Base-by-base conservation (phyloP, 139 green algal genomes). In the Chlamydomonas applanata region DNA sequence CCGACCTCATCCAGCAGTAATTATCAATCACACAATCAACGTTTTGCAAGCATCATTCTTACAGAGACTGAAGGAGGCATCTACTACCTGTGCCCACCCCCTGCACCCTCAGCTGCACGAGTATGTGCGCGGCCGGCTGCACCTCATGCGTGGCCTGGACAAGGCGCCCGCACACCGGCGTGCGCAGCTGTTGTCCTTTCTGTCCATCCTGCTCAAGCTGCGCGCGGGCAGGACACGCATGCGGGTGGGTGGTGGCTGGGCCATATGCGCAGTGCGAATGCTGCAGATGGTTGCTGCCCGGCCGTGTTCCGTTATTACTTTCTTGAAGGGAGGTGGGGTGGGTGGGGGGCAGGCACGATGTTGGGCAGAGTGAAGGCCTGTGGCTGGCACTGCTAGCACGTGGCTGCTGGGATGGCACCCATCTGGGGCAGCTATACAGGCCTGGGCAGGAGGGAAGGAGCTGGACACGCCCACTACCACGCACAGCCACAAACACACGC, bases 91-190 rank as follows among this genome's bases (percentile, higher is more conserved):
- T 4, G 20, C 59, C n/a, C 59, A 66, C 59, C 59, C 53, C 53
- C 27, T 69, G 61, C 30, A 13, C 22, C 17, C 54, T 25, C 56
- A 76, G 71, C n/a, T 76, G 4, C 32, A 59, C 14, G 27, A 30
- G 3, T 76, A 76, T 30, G 57, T 69, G 11, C 33, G 53, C 3
- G 56, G 29, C 56, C 71, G 71, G 9, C 57, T 76, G 57, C 71
- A 67, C 71, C 36, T 76, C 4, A 29, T 76, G 17, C 56, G 33
- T 27, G 71, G 67, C 30, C 27, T 22, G 14, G 71, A 76, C 33
- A n/a, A 57, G 16, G 34, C 2, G 9, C 29, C 25, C 1, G 71
- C 32, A 34, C 30, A 46, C 14, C 54, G 56, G 20, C 17, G 33
- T 2, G 71, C 56, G 4, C 53, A 59, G 20, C 3, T 33, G 27